These are phyloP conservation scores for Aspergillus alliaceus DNA, from an alignment of 2,329 filamentous ascomycete species.

Conservation along the genomic window DNA sequence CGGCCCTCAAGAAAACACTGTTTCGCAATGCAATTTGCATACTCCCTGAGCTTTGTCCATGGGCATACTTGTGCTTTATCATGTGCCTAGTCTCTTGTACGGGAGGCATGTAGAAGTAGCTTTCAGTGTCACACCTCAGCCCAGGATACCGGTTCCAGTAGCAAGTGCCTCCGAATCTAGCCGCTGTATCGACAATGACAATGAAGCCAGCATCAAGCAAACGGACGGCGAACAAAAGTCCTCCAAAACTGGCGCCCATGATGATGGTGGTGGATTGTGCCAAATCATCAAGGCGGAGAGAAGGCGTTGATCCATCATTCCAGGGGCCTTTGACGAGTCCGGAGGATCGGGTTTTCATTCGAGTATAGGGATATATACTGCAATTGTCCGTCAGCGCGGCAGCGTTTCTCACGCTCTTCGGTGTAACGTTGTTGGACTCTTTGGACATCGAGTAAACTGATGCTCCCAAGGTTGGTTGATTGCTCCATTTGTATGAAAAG, in stretches of 20 bases:
- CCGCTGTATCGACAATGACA: slow-evolving; percentile 9
- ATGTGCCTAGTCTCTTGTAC: slow-evolving; percentile 15
- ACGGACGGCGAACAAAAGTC: slow-evolving; percentile 11
- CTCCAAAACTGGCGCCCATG: slow-evolving; percentile 20
- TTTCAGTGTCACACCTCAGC: slow-evolving; percentile 57
- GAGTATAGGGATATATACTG: not conserved
- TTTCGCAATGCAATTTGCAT: slow-evolving; percentile 15
- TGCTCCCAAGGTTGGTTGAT: not conserved
- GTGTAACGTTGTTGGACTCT: not conserved
- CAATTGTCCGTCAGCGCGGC: not conserved
- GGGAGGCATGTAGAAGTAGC: slow-evolving; percentile 36
- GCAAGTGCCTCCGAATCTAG: slow-evolving; percentile 18
- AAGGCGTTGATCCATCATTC: not conserved
- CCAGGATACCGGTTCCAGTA: slow-evolving; percentile 53
- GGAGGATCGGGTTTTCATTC: not conserved
- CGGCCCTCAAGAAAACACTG: slow-evolving; percentile 44
- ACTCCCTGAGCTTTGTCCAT: slow-evolving; percentile 2
- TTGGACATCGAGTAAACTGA: not conserved
- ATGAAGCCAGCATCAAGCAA: slow-evolving; percentile 1
- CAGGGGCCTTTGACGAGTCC: not conserved
- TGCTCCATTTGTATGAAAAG: not conserved
- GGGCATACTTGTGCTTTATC: slow-evolving; percentile 6
- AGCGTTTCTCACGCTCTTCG: not conserved
- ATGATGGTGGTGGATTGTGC: slow-evolving; percentile 10
- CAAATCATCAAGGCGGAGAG: not conserved